Evolutionary conservation across 352 stramenopile species (phyloP), one percentile per base, ranked within the genome.

Genomic region (Saprolegnia diclina): DNA sequence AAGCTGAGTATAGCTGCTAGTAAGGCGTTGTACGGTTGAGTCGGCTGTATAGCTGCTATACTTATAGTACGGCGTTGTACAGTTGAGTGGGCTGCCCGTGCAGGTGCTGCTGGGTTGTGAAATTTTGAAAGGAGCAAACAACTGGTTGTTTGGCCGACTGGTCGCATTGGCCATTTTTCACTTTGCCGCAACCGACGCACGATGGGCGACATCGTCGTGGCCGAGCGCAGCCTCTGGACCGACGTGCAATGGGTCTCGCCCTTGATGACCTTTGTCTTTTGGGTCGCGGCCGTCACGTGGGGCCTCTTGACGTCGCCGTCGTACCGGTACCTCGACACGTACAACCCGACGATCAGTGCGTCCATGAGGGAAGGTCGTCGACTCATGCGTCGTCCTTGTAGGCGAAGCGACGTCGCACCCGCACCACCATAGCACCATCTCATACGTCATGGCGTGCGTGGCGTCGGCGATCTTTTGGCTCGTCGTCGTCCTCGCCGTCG

Each of bases 241-340:
- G 57, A 66, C 5, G 40, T 66, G 3, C 57, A 66, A 50, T 66
- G 57, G 57, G 32, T 66, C 37, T 66, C 57, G 16, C 57, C 57
- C 4, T 18, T 66, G 4, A 55, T 66, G 9, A 42, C 57, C 11
- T 16, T 54, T 13, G 50, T 66, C 40, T 13, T 66, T 18, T 66
- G 40, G 37, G 40, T 42, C 11, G 19, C n/a, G 14, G n/a, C 50
- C 22, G 40, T 42, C 1, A 35, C 13, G 6, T 53, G 35, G 37
- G 6, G 35, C 9, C 4, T 55, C 0, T 21, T 11, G 16, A 54
- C 24, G 22, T 38, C 35, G 18, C 57, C 57, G 16, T 54, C 21
- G 16, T 24, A 24, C 1, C 57, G 57, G 18, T 66, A 66, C 44
- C 35, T 54, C 24, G 16, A 66, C 16, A 55, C 57, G 29, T 66